phyloP scores from a whole-genome alignment of 371 early-diverging fungal species.

The Apophysomyces ossiformis region DNA sequence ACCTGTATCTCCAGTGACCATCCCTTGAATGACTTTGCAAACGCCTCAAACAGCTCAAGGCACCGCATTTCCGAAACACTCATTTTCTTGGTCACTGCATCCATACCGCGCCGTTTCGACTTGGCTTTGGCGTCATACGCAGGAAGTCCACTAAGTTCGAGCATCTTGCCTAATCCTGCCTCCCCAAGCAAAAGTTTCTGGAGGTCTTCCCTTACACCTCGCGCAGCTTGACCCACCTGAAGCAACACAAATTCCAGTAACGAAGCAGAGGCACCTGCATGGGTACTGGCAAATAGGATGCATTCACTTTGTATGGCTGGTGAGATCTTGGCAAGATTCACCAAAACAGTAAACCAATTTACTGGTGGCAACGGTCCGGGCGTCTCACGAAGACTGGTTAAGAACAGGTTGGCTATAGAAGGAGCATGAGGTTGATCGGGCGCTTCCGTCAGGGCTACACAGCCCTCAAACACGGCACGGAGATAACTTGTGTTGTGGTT shows the following conservation, averaged over 20 bases:
- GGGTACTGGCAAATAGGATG: conserved; percentile 52
- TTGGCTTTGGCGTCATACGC: background rate
- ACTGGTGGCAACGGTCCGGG: conserved; percentile 63
- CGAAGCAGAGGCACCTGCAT: conserved; percentile 60
- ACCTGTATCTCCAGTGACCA: conserved; percentile 16
- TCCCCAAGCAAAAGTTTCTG: conserved; percentile 35
- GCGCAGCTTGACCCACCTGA: conserved; percentile 26
- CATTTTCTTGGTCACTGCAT: conserved; percentile 52
- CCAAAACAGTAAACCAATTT: conserved; percentile 58
- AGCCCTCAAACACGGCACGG: conserved; percentile 52
- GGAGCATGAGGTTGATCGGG: background rate
- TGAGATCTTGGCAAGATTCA: conserved; percentile 36
- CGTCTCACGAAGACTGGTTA: conserved; percentile 32
- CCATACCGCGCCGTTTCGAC: conserved; percentile 57
- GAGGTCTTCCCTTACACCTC: conserved; percentile 6
- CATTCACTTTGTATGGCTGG: conserved; percentile 24
- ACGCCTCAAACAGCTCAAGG: conserved; percentile 42
- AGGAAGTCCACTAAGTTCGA: conserved; percentile 50
- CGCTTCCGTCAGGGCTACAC: conserved; percentile 11
- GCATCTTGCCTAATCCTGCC: conserved; percentile 50
- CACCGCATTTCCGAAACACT: conserved; percentile 50
- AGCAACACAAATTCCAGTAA: conserved; percentile 57
- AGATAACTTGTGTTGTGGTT: conserved; percentile 57
- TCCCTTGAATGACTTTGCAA: conserved; percentile 25
- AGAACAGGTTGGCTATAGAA: conserved; percentile 14